phyloP scores from a whole-genome alignment of 257 asterid genomes.

The Nicotiana benthamiana region DNA sequence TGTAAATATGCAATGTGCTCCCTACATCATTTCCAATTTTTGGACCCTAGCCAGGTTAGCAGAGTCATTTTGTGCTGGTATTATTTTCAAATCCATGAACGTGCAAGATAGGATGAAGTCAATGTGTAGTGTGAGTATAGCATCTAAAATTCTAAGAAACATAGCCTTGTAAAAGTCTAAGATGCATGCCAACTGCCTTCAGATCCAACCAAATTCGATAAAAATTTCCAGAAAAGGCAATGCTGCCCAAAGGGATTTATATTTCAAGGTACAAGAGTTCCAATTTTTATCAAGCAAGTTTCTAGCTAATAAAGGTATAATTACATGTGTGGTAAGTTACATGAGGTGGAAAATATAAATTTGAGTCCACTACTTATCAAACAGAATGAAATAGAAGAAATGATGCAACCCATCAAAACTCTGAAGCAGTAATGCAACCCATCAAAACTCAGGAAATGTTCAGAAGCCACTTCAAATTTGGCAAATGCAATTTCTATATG shows the following conservation, averaged over 20 bases:
- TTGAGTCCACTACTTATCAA: neutral
- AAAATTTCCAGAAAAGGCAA: neutral
- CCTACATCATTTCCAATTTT: neutral
- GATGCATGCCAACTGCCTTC: neutral
- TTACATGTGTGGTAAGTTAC: neutral
- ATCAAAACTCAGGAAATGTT: neutral
- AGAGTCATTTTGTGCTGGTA: neutral
- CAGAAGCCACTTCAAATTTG: neutral
- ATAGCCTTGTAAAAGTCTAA: neutral
- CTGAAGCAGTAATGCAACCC: neutral
- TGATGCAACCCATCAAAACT: neutral
- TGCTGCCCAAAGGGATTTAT: neutral
- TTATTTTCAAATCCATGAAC: neutral
- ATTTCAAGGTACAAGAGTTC: neutral
- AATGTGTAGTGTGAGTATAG: neutral
- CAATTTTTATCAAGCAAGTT: neutral
- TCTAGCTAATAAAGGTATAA: neutral
- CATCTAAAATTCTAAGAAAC: neutral
- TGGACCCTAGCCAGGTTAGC: neutral
- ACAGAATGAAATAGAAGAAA: neutral
- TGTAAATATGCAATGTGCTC: neutral
- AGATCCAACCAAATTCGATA: neutral
- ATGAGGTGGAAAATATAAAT: neutral
- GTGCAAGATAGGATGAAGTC: neutral
- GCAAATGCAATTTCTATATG: neutral